Base-by-base conservation (phyloP, 441 rosid genomes). In the Gossypium schwendimanii region DNA sequence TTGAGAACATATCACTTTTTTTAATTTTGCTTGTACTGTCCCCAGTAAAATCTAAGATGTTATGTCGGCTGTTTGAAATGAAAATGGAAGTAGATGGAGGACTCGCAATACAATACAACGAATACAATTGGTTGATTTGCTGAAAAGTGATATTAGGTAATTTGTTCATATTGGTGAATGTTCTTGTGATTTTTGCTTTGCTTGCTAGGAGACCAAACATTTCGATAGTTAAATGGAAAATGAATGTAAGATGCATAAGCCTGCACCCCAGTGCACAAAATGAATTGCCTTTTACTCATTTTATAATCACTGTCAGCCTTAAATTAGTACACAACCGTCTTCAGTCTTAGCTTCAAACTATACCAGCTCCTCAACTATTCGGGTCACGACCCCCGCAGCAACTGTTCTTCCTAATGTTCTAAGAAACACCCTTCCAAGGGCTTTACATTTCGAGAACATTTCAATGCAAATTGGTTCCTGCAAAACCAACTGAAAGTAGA, bases 371-470 rank as follows among this genome's bases (percentile, higher is more conserved):
- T 87, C 86, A 12, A 92, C 82, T 72, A 90, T 76, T 79, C 87
- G 81, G 74, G 93, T 87, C 49, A 93, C 82, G 45, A 91, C 77
- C n/a, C 97, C 99, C 64, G 88, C 79, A 1, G 97, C 98, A 3
- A 91, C 77, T 3, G 99, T 93, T 81, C 94, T 89, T 24, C 98
- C 98, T 24, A 71, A 76, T 39, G 88, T 82, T 84, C 97, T 84
- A 63, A 96, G 83, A 81, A 86, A 94, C 59, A 85, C 95, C 81
- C 98, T 91, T 52, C 98, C 98, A 14, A 94, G 94, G 71, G 94
- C 90, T 84, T 81, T 89, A 76, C 94, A 82, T 71, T 76, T 93
- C 1, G 89, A 83, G 74, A 79, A 96, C 76, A 88, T 93, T 65
- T 84, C 89, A 57, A 85, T 93, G 59, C 98, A 96, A 59, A 96